These are phyloP conservation scores for Phalaenopsis equestris DNA, from an alignment of 106 monocot species.

Conservation along the genomic window DNA sequence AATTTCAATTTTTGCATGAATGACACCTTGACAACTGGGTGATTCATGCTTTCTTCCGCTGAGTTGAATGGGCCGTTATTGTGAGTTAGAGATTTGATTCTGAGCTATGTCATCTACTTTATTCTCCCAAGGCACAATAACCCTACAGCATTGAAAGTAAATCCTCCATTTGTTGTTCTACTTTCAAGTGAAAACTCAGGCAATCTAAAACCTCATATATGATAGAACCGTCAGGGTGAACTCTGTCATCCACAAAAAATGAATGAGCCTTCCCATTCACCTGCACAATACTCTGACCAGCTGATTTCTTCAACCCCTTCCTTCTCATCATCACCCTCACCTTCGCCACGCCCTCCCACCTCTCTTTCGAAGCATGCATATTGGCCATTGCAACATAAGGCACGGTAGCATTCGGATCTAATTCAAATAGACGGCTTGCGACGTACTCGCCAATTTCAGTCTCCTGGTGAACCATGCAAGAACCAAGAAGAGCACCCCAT, in stretches of 20 bases:
- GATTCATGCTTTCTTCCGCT: no score
- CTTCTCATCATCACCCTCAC: conserved; percentile 21
- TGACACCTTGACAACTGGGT: no score
- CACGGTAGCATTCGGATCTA: conserved; percentile 20
- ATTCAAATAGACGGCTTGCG: conserved; percentile 18
- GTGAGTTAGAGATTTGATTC: no score
- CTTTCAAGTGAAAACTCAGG: conserved; percentile 21
- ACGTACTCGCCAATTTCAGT: conserved; percentile 24
- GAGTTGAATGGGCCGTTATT: no score
- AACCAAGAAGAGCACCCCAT: conserved; percentile 31
- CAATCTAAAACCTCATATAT: conserved; percentile 19
- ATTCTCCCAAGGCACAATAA: no score
- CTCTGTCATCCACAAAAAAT: conserved; percentile 23
- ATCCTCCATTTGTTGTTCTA: neutral
- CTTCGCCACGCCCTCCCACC: conserved; percentile 33
- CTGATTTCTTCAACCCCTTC: conserved; percentile 17
- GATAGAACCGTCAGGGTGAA: conserved; percentile 17
- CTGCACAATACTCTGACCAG: conserved; percentile 26
- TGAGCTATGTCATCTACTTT: no score
- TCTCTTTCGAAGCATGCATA: conserved; percentile 23
- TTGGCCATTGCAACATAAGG: conserved; percentile 38
- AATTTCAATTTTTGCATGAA: no score
- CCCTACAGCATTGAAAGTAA: no score
- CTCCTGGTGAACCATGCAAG: conserved; percentile 22
- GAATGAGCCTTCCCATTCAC: conserved; percentile 18